Base-by-base conservation (phyloP, 1,284 basidiomycete genomes). In the Trichosporon faecale region DNA sequence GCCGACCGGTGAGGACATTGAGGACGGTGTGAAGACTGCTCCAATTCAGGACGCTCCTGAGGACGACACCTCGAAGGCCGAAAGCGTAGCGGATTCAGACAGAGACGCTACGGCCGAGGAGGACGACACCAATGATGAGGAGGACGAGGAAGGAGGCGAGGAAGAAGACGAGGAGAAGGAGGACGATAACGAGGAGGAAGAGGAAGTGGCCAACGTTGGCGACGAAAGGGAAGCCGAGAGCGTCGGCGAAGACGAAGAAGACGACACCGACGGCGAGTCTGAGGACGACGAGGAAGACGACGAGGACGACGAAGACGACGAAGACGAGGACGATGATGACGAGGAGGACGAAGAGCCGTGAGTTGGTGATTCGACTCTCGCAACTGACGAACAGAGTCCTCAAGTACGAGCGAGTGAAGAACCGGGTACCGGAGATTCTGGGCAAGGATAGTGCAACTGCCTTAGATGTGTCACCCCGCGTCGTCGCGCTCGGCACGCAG, bases 401-500 rank as follows among this genome's bases (percentile, higher is more conserved):
- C 78, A 98, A 98, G 81, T 98, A 98, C 80, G 90, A 91, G 74
- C 87, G 91, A 61, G 87, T 98, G 66, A 88, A 88, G 57, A 92
- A 92, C 5, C 85, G 88, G 2, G 85, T 92, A 52, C 88, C 88
- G 2, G 91, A 94, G 76, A 84, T 98, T n/a, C 87, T 98, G 65
- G 89, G 89, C 83, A 94, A 91, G 79, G 95, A 98, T 80, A 91
- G 91, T 21, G 92, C 91, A 0, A 94, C 93, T 60, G 88, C 93
- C 2, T 84, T 97, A 37, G 88, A 90, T 21, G 89, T 96, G 35
- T 91, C 91, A 0, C 88, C 89, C 27, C 89, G 90, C 73, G 86
- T 88, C 64, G 85, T 97, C 80, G 93, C 90, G 18, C 83, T 97
- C 55, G 95, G 94, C 18, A 98, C 95, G 0, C 95, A 98, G 80